phyloP scores from a whole-genome alignment of 768 basidiomycete species.

The Tremella mesenterica region DNA sequence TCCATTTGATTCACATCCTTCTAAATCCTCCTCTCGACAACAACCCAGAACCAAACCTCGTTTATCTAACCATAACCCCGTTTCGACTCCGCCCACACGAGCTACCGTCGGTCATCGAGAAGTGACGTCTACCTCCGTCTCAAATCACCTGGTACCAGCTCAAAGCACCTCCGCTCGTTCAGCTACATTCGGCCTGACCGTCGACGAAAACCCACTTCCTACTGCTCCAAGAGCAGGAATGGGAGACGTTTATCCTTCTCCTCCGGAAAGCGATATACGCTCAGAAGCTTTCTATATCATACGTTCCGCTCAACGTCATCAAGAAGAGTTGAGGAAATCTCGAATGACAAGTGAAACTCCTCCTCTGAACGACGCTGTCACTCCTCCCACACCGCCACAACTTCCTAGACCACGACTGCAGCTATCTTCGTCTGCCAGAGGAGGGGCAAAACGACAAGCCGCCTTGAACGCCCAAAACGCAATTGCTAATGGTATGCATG shows the following conservation, averaged over 20 bases:
- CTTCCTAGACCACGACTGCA: too few species aligned
- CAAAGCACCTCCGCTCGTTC: not conserved
- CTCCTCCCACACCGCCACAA: not conserved
- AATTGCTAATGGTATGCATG: too few species aligned
- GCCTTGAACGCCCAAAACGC: not conserved
- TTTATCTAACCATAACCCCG: not conserved
- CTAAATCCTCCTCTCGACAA: not conserved
- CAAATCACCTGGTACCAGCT: not conserved
- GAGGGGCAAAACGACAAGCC: not conserved
- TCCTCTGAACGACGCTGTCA: not conserved
- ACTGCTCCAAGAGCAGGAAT: slow-evolving; percentile 18
- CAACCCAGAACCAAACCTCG: not conserved
- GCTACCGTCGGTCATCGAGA: too few species aligned
- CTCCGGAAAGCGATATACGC: slow-evolving; percentile 17
- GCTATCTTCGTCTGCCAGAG: too few species aligned
- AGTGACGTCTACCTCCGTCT: too few species aligned
- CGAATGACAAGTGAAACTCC: not conserved
- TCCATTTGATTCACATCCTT: not conserved
- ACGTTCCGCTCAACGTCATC: slow-evolving; percentile 6
- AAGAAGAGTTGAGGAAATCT: slow-evolving; percentile 1
- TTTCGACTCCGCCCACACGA: not conserved
- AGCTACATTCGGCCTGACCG: not conserved
- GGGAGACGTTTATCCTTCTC: slow-evolving; percentile 16
- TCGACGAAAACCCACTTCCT: slow-evolving; percentile 11
- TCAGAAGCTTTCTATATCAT: slow-evolving; percentile 15